These are phyloP conservation scores for Perilla frutescens DNA, from an alignment of 257 asterid species.

Conservation along the genomic window DNA sequence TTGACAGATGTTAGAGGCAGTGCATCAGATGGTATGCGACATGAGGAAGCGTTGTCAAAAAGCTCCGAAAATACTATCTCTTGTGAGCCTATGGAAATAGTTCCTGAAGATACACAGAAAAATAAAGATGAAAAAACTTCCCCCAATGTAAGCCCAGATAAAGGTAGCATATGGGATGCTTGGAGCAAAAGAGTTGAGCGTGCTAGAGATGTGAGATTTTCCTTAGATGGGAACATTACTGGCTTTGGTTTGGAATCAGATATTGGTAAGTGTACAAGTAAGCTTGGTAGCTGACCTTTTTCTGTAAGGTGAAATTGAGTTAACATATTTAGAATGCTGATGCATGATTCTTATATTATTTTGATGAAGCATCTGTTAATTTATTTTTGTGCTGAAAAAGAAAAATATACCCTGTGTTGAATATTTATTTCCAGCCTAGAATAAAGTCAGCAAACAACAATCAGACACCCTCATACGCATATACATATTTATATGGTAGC, in stretches of 20 bases:
- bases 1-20: slow-evolving; percentile 41
- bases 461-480: too few relatives aligned
- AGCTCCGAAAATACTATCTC: slow-evolving; percentile 41
- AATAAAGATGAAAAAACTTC: slow-evolving; percentile 39
- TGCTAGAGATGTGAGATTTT: slow-evolving; percentile 78
- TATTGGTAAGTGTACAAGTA: slow-evolving; percentile 49
- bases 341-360: neutral
- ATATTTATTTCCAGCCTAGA: too few relatives aligned
- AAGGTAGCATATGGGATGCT: slow-evolving; percentile 63
- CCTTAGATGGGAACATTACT: slow-evolving; percentile 68
- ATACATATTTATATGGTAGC: neutral
- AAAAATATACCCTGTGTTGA: too few relatives aligned
- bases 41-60: slow-evolving; percentile 36
- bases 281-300: slow-evolving; percentile 13
- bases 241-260: slow-evolving; percentile 41
- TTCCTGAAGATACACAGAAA: slow-evolving; percentile 34
- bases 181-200: slow-evolving; percentile 92
- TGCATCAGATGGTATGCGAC: slow-evolving; percentile 41
- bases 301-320: slow-evolving; percentile 11
- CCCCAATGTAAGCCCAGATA: slow-evolving; percentile 36
- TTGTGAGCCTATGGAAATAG: slow-evolving; percentile 38
- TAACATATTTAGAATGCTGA: neutral
- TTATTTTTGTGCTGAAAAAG: too few relatives aligned
- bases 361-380: too few relatives aligned
- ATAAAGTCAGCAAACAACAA: too few relatives aligned